phyloP scores from a whole-genome alignment of 2,329 filamentous ascomycete species.

The Cytospora chrysosperma region DNA sequence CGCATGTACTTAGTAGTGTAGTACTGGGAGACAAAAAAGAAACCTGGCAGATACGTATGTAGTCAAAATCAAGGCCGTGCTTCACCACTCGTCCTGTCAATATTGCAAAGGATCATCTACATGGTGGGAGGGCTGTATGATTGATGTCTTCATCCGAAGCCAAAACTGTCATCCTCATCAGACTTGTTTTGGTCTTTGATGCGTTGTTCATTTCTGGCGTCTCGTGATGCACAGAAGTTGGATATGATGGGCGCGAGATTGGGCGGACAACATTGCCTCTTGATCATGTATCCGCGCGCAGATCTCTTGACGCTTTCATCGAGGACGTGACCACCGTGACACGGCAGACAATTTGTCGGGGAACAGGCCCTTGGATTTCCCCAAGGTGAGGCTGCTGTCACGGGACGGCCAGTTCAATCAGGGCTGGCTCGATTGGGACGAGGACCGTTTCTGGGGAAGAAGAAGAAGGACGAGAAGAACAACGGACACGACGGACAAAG shows the following conservation, averaged over 20 bases:
- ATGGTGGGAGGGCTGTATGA: not conserved
- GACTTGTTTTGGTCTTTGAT: not conserved
- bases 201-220: not conserved
- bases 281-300: slow-evolving; percentile 16
- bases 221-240: slow-evolving; percentile 10
- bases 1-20: no score
- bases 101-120: not conserved
- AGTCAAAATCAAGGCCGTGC: not conserved
- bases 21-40: not conserved
- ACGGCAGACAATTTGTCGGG: slow-evolving; percentile 20
- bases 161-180: not conserved
- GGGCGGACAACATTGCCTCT: slow-evolving; percentile 3
- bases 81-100: not conserved
- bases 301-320: slow-evolving; percentile 15
- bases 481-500: not conserved
- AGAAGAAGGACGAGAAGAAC: slow-evolving; percentile 2
- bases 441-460: slow-evolving; percentile 11
- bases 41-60: not conserved
- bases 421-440: slow-evolving; percentile 1
- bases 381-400: slow-evolving; percentile 14
- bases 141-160: not conserved
- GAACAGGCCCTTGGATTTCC: slow-evolving; percentile 15
- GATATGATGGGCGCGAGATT: slow-evolving; percentile 8
- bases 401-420: slow-evolving; percentile 8
- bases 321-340: slow-evolving; percentile 24